Percentiles rank a stretch among this genome's conserved stretches.
These are phyloP conservation scores for Beauveria scarabaeidicola DNA, from an alignment of 2,329 filamentous ascomycete species.

Conservation along the genomic window DNA sequence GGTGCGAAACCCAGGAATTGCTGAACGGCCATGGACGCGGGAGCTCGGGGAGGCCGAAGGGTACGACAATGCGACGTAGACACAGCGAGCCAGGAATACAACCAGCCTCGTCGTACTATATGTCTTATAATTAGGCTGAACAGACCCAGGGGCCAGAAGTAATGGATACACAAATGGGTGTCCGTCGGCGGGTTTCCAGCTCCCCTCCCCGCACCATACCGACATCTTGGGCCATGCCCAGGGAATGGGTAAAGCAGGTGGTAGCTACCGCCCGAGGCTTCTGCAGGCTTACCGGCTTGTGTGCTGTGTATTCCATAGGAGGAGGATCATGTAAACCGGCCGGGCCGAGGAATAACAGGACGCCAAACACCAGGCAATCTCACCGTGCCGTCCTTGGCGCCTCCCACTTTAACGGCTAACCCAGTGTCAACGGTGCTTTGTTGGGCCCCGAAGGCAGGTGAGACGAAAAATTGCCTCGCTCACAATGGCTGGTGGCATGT, in stretches of 20 bases:
- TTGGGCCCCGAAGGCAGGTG: not conserved
- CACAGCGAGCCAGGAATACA: not conserved
- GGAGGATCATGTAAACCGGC: not conserved
- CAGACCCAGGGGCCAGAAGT: not conserved
- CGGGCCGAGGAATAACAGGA: not conserved
- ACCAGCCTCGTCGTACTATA: not conserved
- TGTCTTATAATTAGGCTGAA: not conserved
- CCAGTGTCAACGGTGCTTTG: not conserved
- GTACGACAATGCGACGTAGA: not conserved
- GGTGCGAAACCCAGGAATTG: not conserved
- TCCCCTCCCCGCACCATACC: not conserved
- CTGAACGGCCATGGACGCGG: not conserved
- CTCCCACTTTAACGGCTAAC: not conserved
- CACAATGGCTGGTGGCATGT: not conserved
- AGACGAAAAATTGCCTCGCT: not conserved
- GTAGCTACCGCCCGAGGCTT: not conserved
- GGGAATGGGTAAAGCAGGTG: not conserved
- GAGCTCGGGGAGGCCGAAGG: not conserved
- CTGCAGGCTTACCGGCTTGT: not conserved
- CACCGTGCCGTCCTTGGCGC: not conserved
- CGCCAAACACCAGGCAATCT: not conserved
- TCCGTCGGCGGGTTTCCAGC: not conserved
- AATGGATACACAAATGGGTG: not conserved
- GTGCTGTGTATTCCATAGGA: too few relatives aligned
- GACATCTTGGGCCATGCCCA: not conserved